Percentiles rank a stretch among this genome's conserved stretches.
Evolutionary conservation across 441 rosid genomes (phyloP).

Genomic region (Croton laevigatus): DNA sequence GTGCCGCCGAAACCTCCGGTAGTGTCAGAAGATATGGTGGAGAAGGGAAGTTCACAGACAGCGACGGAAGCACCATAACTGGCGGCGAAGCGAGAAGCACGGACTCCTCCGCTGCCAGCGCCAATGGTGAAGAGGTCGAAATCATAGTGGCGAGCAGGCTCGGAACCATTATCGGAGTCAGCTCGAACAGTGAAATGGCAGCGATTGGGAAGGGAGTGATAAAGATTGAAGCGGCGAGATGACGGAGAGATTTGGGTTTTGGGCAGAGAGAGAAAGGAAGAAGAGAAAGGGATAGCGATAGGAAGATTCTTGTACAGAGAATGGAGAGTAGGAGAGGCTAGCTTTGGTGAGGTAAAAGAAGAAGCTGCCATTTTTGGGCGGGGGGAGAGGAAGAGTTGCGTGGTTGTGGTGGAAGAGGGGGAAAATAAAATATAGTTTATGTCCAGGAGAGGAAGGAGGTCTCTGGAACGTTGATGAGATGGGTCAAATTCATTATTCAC

Average conservation of each 20-base stretch:
- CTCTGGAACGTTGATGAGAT: neutral
- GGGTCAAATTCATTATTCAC: neutral
- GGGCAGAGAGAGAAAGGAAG: constrained; percentile 32
- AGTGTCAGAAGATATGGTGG: constrained; percentile 81
- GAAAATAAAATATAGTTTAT: neutral
- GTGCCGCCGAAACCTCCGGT: constrained; percentile 95
- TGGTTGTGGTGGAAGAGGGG: neutral
- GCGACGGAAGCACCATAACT: constrained; percentile 85
- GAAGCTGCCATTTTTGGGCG: constrained; percentile 23
- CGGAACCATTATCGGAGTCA: constrained; percentile 57
- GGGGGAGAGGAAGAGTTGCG: too few species aligned
- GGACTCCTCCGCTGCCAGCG: constrained; percentile 95
- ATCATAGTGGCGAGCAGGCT: constrained; percentile 54
- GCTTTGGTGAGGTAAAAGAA: constrained; percentile 45
- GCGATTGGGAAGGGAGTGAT: constrained; percentile 23
- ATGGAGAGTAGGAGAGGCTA: constrained; percentile 50
- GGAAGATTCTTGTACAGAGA: constrained; percentile 42
- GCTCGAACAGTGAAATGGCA: constrained; percentile 48
- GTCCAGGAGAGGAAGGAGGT: neutral
- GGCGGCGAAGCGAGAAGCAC: constrained; percentile 87
- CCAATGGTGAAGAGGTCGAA: constrained; percentile 93
- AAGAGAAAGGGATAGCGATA: constrained; percentile 19
- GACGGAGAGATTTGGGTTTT: constrained; percentile 34
- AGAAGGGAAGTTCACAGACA: constrained; percentile 88
- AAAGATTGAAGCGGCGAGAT: constrained; percentile 23